Conservation (phyloP, 495 filamentous ascomycete genomes). For the Podospora pseudoanserina region DNA sequence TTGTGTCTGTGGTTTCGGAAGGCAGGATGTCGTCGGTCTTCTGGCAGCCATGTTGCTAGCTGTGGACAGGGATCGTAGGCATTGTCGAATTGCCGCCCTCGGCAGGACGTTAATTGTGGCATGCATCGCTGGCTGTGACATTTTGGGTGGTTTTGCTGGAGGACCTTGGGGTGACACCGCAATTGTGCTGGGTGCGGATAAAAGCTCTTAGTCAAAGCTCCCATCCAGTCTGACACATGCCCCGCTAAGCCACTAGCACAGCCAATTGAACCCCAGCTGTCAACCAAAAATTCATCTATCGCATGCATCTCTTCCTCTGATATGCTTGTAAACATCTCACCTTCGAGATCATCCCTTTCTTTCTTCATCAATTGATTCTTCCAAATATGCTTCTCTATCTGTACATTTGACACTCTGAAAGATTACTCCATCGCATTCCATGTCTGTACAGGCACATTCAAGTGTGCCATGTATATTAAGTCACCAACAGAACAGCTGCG, state of each 20-base stretch:
- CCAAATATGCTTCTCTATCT: not conserved
- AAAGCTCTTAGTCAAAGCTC: not conserved
- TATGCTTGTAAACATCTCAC: not conserved
- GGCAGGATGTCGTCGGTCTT: slow-evolving; percentile 19
- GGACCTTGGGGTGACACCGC: slow-evolving; percentile 1
- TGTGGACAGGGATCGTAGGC: slow-evolving; percentile 29
- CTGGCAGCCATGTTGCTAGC: slow-evolving; percentile 16
- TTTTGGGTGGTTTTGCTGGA: slow-evolving; percentile 15
- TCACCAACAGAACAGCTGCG: slow-evolving; percentile 7
- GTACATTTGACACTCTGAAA: not conserved
- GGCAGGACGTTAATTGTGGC: slow-evolving; percentile 24
- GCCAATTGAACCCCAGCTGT: not conserved
- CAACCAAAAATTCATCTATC: too few species aligned
- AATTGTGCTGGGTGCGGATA: not conserved
- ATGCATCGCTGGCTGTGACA: slow-evolving; percentile 30
- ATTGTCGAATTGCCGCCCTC: slow-evolving; percentile 24
- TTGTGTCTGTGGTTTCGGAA: slow-evolving; percentile 21
- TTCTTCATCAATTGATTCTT: not conserved
- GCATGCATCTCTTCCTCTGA: not conserved
- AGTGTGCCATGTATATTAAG: not conserved
- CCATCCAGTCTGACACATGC: not conserved
- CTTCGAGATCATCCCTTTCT: not conserved
- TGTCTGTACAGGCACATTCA: not conserved
- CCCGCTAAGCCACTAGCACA: not conserved
- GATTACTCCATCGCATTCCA: not conserved